Percentiles rank a stretch among this genome's conserved stretches.
Conservation (phyloP, 2,329 filamentous ascomycete species). For the Sporothrix euskadiensis region DNA sequence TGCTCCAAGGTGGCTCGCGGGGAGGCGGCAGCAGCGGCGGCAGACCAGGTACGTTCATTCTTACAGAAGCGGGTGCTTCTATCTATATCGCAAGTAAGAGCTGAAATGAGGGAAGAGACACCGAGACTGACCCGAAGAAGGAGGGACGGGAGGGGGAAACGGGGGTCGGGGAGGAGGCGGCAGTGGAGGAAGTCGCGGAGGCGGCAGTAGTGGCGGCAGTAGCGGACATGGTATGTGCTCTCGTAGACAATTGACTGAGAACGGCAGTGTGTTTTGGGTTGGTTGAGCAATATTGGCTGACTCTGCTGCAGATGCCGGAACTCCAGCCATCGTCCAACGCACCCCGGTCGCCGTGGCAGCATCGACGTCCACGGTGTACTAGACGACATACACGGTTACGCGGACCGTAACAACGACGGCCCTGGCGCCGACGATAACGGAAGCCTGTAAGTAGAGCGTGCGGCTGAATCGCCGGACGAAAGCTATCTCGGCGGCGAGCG, state of each 20-base stretch:
- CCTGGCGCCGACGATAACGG: conserved; percentile 29
- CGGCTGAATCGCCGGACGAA: neutral
- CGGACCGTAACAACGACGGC: conserved; percentile 32
- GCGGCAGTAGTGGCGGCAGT: conserved; percentile 26
- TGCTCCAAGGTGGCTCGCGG: neutral
- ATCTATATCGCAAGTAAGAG: too few relatives aligned
- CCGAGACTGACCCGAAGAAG: neutral
- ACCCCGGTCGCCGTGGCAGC: conserved; percentile 30
- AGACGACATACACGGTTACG: conserved; percentile 34
- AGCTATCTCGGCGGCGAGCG: neutral
- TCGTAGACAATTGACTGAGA: neutral
- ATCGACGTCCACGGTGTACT: conserved; percentile 32
- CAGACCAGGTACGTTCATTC: conserved; percentile 5
- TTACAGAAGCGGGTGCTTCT: neutral
- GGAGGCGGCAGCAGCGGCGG: conserved; percentile 3
- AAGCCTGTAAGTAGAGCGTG: conserved; percentile 31
- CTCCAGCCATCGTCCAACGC: conserved; percentile 17
- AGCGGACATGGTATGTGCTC: conserved; percentile 27
- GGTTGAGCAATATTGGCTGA: neutral
- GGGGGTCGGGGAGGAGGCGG: conserved; percentile 35
- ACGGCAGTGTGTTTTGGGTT: neutral
- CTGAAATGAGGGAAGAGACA: neutral
- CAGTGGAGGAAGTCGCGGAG: conserved; percentile 30
- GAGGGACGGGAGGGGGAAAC: neutral
- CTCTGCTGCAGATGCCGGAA: conserved; percentile 7